phyloP scores from a whole-genome alignment of 495 filamentous ascomycete genomes.

The Aspergillus cristatus region DNA sequence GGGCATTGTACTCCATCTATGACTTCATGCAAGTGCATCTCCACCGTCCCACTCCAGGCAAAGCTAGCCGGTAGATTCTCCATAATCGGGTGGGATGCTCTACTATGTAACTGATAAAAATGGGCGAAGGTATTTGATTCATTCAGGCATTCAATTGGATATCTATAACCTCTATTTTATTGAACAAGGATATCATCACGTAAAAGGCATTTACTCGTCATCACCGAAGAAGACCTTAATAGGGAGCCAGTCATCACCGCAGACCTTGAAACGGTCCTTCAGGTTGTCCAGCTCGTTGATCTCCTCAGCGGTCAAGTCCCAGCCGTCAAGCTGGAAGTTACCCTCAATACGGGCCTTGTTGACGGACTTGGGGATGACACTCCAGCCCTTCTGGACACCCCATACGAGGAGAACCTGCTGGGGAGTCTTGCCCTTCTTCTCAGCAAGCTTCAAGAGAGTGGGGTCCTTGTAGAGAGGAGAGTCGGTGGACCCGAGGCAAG shows the following conservation, averaged over 20 bases:
- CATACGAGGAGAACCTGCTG: constrained; percentile 61
- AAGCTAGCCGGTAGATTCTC: too few species aligned
- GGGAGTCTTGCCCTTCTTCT: constrained; percentile 56
- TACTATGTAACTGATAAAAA: too few species aligned
- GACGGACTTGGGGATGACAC: constrained; percentile 63
- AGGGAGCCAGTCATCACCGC: constrained; percentile 59
- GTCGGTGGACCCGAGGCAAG: constrained; percentile 54
- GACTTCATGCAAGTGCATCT: too few species aligned
- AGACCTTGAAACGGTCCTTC: constrained; percentile 66
- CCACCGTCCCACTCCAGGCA: too few species aligned
- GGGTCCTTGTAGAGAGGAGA: constrained; percentile 48
- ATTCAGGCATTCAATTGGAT: constrained; percentile 3
- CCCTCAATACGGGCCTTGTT: constrained; percentile 52
- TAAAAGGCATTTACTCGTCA: constrained; percentile 50
- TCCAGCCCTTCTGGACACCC: constrained; percentile 65
- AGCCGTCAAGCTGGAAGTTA: constrained; percentile 59
- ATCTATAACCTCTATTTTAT: constrained; percentile 4
- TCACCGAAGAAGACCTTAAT: constrained; percentile 82
- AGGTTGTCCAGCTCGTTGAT: constrained; percentile 51
- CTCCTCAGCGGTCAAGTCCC: constrained; percentile 56
- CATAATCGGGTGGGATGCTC: too few species aligned
- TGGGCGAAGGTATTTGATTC: neutral
- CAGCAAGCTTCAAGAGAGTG: constrained; percentile 49
- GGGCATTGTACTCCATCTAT: too few species aligned
- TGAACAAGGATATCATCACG: constrained; percentile 8